phyloP scores from a whole-genome alignment of 441 rosid genomes.

The Erodium moschatum region DNA sequence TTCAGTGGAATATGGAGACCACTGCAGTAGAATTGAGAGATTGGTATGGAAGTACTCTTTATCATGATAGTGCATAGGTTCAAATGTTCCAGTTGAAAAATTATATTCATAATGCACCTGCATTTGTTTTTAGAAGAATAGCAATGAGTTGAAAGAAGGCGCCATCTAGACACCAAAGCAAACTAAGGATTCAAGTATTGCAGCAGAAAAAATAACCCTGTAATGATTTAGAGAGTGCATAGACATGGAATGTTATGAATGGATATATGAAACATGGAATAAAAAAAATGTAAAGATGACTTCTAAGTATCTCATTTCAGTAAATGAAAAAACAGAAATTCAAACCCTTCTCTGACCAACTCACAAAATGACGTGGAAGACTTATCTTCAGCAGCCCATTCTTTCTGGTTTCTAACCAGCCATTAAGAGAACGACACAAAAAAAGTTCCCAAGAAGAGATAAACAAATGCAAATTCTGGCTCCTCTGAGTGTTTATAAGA shows the following conservation, averaged over 20 bases:
- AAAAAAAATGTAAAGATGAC: background rate
- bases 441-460: too few species aligned
- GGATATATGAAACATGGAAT: background rate
- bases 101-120: constrained; percentile 19
- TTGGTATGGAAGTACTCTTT: constrained; percentile 14
- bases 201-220: background rate
- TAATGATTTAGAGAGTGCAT: background rate
- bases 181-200: background rate
- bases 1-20: constrained; percentile 29
- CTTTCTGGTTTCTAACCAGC: too few species aligned
- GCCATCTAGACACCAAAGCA: background rate
- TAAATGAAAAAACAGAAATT: background rate
- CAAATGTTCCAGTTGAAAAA: constrained; percentile 11
- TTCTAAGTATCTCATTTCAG: background rate
- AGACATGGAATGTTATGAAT: background rate
- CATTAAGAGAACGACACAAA: too few species aligned
- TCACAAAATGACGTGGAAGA: too few species aligned
- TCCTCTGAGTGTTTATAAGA: background rate
- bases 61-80: constrained; percentile 10
- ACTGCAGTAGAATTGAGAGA: constrained; percentile 20
- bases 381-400: too few species aligned
- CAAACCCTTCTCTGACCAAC: too few species aligned
- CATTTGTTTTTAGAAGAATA: background rate
- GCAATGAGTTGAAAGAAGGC: background rate
- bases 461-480: background rate